phyloP scores from a whole-genome alignment of 1,284 basidiomycete species.

The Nidula niveotomentosa region DNA sequence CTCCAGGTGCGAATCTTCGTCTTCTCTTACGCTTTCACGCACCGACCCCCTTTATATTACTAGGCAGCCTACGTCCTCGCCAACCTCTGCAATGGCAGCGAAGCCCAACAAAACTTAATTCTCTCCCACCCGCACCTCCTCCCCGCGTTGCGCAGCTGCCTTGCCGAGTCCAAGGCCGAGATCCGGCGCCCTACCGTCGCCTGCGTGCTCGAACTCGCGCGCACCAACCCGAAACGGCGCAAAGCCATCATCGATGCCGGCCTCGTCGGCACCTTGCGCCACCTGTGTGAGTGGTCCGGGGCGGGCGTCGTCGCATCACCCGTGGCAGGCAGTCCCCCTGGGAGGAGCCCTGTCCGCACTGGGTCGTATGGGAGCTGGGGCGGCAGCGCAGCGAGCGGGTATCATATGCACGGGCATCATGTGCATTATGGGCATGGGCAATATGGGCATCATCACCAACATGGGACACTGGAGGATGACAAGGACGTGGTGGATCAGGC shows the following conservation, averaged over 20 bases:
- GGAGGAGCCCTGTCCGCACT: slow-evolving; percentile 14
- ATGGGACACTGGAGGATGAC: slow-evolving; percentile 36
- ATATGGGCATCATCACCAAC: slow-evolving; percentile 10
- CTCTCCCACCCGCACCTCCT: slow-evolving; percentile 51
- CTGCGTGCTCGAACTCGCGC: slow-evolving; percentile 54
- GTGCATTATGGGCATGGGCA: slow-evolving; percentile 5
- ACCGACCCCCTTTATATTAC: slow-evolving; percentile 7
- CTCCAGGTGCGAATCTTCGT: slow-evolving; percentile 39
- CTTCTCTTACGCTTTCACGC: neutral
- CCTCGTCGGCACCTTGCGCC: slow-evolving; percentile 36
- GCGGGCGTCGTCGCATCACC: slow-evolving; percentile 11
- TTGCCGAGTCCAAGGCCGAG: slow-evolving; percentile 54
- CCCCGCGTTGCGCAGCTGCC: slow-evolving; percentile 46
- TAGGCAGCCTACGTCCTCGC: slow-evolving; percentile 60
- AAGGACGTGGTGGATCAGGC: slow-evolving; percentile 56
- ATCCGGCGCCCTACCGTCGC: slow-evolving; percentile 60
- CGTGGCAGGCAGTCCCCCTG: slow-evolving; percentile 12
- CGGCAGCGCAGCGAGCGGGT: neutral
- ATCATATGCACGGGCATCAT: slow-evolving; percentile 5
- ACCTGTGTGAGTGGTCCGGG: slow-evolving; percentile 53
- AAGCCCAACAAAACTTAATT: slow-evolving; percentile 46
- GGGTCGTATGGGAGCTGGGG: slow-evolving; percentile 11
- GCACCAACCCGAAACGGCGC: slow-evolving; percentile 28
- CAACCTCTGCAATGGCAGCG: slow-evolving; percentile 62
- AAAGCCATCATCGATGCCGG: slow-evolving; percentile 35